Evolutionary conservation across 345 rosid species (phyloP).

Genomic region (Gossypium thurberi): DNA sequence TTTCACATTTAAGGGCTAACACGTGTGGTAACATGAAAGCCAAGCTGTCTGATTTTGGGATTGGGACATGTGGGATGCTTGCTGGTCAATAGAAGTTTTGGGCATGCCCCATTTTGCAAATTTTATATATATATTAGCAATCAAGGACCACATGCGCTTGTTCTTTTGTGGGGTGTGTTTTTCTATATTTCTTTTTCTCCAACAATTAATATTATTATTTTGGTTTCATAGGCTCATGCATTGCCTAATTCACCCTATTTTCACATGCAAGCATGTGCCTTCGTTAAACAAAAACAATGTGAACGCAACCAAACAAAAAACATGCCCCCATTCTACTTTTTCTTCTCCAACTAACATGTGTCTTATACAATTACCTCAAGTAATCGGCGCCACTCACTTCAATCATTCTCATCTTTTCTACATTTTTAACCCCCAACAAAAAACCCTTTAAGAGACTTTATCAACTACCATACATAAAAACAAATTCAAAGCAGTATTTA

Average conservation of each 20-base stretch:
- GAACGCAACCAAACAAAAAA: background rate
- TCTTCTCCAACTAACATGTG: background rate
- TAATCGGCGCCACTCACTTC: background rate
- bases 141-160: slow-evolving; percentile 20
- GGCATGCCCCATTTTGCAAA: background rate
- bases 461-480: background rate
- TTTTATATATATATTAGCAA: background rate
- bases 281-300: slow-evolving; percentile 21
- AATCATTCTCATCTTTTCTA: background rate
- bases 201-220: slow-evolving; percentile 5
- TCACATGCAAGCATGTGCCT: slow-evolving; percentile 49
- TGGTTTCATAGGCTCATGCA: slow-evolving; percentile 8
- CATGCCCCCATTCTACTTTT: background rate
- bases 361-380: background rate
- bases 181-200: background rate
- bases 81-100: background rate
- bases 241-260: slow-evolving; percentile 5
- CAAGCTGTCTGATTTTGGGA: slow-evolving; percentile 18
- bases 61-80: slow-evolving; percentile 16
- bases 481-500: background rate
- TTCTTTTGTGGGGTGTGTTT: background rate
- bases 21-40: slow-evolving; percentile 26
- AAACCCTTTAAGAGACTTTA: no score
- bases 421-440: no score
- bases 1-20: slow-evolving; percentile 23